A percentile compares a stretch with the other conserved stretches of the same genome.
phyloP scores from a whole-genome alignment of 2,329 filamentous ascomycete species.

The Emydomyces testavorans region DNA sequence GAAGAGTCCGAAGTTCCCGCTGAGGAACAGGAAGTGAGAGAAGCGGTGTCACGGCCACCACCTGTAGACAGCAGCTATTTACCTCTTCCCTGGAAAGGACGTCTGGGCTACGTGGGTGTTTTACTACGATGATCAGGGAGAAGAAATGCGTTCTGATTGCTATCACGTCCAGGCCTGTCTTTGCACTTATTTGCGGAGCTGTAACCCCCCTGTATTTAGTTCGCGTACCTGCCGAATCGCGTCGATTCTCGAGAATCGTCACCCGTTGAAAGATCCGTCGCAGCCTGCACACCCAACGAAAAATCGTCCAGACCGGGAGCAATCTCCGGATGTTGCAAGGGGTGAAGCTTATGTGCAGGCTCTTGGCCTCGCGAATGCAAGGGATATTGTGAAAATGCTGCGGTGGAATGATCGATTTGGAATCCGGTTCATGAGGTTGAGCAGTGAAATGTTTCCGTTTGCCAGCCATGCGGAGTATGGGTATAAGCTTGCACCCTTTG shows the following conservation, averaged over 20 bases:
- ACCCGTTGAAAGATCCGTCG: constrained; percentile 63
- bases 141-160: background rate
- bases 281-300: constrained; percentile 72
- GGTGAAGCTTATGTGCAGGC: constrained; percentile 64
- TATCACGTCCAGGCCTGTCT: constrained; percentile 56
- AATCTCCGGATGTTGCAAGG: constrained; percentile 53
- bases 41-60: constrained; percentile 53
- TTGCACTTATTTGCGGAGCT: constrained; percentile 76
- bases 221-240: constrained; percentile 85
- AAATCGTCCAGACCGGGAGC: constrained; percentile 66
- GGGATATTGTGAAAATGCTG: constrained; percentile 74
- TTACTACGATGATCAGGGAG: constrained; percentile 9
- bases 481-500: constrained; percentile 74
- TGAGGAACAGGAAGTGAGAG: constrained; percentile 47
- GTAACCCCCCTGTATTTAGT: constrained; percentile 75
- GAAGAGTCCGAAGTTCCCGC: constrained; percentile 42
- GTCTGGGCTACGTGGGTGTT: constrained; percentile 66
- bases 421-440: constrained; percentile 85
- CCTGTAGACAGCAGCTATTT: constrained; percentile 73
- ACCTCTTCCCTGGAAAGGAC: constrained; percentile 80
- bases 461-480: constrained; percentile 80
- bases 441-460: constrained; percentile 95
- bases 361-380: constrained; percentile 65
- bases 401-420: constrained; percentile 85
- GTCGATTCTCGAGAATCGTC: constrained; percentile 78